Evolutionary conservation across 2,329 filamentous ascomycete species (phyloP).

Genomic region (Gyromitra esculenta): DNA sequence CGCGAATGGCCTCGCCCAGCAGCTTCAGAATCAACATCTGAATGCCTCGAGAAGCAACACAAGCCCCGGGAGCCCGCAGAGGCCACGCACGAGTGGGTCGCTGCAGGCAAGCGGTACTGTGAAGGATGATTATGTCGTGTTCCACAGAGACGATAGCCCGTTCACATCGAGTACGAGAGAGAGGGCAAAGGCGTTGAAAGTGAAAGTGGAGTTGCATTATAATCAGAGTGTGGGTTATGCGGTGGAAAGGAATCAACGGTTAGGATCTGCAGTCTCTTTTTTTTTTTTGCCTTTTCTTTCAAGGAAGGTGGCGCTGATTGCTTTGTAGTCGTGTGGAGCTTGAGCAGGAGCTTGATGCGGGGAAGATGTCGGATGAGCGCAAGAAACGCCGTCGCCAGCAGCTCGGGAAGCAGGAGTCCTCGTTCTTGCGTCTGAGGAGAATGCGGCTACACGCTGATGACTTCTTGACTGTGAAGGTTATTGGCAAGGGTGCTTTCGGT

Average conservation of each 20-base stretch:
- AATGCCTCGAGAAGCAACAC: slow-evolving; percentile 77
- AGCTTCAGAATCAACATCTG: slow-evolving; percentile 96
- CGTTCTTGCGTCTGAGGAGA: slow-evolving; percentile 91
- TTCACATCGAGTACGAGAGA: slow-evolving; percentile 78
- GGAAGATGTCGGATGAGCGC: slow-evolving; percentile 73
- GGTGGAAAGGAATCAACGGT: slow-evolving; percentile 94
- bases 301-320: not conserved
- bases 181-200: slow-evolving; percentile 72
- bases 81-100: slow-evolving; percentile 88
- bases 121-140: slow-evolving; percentile 77
- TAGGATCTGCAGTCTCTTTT: not conserved
- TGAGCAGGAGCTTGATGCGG: slow-evolving; percentile 79
- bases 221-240: slow-evolving; percentile 98
- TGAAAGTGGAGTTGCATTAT: slow-evolving; percentile 82
- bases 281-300: not conserved
- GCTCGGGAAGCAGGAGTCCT: slow-evolving; percentile 86
- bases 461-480: slow-evolving; percentile 96
- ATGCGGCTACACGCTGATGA: slow-evolving; percentile 94
- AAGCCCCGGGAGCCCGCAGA: slow-evolving; percentile 74
- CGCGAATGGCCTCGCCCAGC: slow-evolving; percentile 84
- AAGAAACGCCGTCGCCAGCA: slow-evolving; percentile 87
- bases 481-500: slow-evolving; percentile 98
- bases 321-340: slow-evolving; percentile 84
- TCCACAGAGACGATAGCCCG: slow-evolving; percentile 76
- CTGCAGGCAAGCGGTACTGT: slow-evolving; percentile 83